Percentiles rank a stretch among this genome's conserved stretches.
Conservation (phyloP, 2,329 filamentous ascomycete genomes). For the Fusarium papillatum region DNA sequence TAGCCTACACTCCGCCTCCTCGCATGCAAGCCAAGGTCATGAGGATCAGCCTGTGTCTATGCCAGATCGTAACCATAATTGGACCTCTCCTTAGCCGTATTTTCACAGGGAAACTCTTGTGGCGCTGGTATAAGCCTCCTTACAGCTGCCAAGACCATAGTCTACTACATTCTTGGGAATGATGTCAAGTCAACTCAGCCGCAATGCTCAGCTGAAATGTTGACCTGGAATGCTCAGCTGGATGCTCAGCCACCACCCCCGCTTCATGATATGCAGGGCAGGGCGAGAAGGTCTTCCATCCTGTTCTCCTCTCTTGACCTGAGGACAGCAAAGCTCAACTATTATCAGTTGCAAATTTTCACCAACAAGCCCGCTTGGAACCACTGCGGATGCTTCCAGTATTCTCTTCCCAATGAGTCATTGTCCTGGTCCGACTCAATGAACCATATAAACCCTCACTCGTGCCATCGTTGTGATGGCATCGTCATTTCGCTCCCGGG, state of each 20-base stretch:
- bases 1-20: neutral
- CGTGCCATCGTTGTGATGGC: neutral
- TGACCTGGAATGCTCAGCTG: too few species aligned
- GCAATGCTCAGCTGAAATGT: neutral
- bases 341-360: neutral
- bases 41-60: neutral
- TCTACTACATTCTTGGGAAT: neutral
- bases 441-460: neutral
- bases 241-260: neutral
- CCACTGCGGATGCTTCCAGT: neutral
- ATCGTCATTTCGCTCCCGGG: neutral
- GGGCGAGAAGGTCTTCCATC: neutral
- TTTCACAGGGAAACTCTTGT: conserved; percentile 69
- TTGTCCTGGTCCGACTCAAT: neutral
- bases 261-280: neutral
- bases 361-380: neutral
- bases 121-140: conserved; percentile 62
- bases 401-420: neutral
- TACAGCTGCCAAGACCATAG: neutral
- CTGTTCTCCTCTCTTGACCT: neutral
- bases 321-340: neutral
- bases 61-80: neutral
- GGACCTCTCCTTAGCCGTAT: conserved; percentile 72
- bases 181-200: neutral
- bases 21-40: neutral